phyloP scores from a whole-genome alignment of 192 early-diverging fungal genomes.

The Backusella liffmaniae region DNA sequence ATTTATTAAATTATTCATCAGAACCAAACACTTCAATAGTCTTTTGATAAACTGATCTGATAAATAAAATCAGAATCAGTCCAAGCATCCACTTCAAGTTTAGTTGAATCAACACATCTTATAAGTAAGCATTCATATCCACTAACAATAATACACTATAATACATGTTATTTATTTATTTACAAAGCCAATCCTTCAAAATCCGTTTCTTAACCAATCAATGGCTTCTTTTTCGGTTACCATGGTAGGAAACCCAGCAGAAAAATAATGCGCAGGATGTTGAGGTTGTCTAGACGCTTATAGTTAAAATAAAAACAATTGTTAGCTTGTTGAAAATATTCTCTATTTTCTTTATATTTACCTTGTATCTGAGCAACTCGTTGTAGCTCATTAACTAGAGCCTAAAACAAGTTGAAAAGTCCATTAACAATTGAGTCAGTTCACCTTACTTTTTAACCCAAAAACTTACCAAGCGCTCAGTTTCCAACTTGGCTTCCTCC shows the following conservation, averaged over 20 bases:
- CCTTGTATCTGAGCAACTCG: not conserved
- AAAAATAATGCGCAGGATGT: not conserved
- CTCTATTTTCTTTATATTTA: not conserved
- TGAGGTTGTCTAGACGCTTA: not conserved
- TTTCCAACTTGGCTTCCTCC: not conserved
- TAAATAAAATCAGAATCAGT: too few species aligned
- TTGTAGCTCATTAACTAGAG: not conserved
- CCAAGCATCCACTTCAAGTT: too few species aligned
- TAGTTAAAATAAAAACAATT: not conserved
- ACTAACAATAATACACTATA: not conserved
- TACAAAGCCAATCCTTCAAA: not conserved
- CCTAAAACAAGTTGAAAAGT: not conserved
- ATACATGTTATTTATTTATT: not conserved
- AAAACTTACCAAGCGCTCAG: not conserved
- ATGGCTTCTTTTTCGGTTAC: slow-evolving; percentile 24
- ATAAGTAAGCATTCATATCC: not conserved
- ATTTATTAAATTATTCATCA: too few species aligned
- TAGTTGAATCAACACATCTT: too few species aligned
- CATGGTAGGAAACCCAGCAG: slow-evolving; percentile 15
- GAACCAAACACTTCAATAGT: too few species aligned
- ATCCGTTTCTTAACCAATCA: slow-evolving; percentile 19
- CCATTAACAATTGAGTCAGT: not conserved
- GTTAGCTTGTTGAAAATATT: not conserved
- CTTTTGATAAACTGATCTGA: too few species aligned
- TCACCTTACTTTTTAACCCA: not conserved